Percentiles rank a stretch among this genome's conserved stretches.
Conservation (phyloP, 1,284 basidiomycete genomes). For the Vanrija pseudolonga region DNA sequence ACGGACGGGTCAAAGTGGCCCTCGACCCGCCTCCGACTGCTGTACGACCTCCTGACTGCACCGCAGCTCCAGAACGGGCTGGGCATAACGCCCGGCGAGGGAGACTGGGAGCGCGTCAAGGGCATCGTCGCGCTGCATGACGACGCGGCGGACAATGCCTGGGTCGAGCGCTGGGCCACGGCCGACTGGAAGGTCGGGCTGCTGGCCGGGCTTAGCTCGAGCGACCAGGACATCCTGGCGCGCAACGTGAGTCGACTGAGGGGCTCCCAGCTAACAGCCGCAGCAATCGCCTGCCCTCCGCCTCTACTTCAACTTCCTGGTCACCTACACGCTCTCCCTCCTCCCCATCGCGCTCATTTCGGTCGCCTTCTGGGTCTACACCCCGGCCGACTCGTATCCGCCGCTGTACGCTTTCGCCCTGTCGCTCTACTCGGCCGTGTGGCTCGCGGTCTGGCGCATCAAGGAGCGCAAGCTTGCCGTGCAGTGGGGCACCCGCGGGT, state of each 20-base stretch:
- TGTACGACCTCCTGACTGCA: conserved; percentile 71
- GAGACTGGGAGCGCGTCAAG: conserved; percentile 73
- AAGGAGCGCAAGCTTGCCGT: conserved; percentile 74
- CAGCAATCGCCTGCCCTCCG: conserved; percentile 83
- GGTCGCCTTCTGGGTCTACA: conserved; percentile 50
- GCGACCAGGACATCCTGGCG: conserved; percentile 47
- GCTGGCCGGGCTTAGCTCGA: conserved; percentile 52
- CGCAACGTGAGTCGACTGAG: conserved; percentile 23
- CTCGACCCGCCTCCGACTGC: conserved; percentile 61
- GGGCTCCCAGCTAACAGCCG: conserved; percentile 1
- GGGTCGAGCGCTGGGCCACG: conserved; percentile 41
- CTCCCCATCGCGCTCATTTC: conserved; percentile 53
- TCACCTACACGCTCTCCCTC: conserved; percentile 73
- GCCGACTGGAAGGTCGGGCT: conserved; percentile 58
- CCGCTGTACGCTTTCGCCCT: conserved; percentile 71
- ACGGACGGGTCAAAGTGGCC: conserved; percentile 56
- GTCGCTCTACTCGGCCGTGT: conserved; percentile 74
- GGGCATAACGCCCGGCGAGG: conserved; percentile 66
- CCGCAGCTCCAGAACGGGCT: conserved; percentile 68
- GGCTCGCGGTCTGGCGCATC: conserved; percentile 85
- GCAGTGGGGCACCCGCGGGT: conserved; percentile 70
- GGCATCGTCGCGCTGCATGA: conserved; percentile 80
- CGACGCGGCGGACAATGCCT: conserved; percentile 55
- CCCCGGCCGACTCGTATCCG: conserved; percentile 60
- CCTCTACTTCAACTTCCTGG: conserved; percentile 87